phyloP scores from a whole-genome alignment of 2,329 filamentous ascomycete species.

The Trichoderma sp. region DNA sequence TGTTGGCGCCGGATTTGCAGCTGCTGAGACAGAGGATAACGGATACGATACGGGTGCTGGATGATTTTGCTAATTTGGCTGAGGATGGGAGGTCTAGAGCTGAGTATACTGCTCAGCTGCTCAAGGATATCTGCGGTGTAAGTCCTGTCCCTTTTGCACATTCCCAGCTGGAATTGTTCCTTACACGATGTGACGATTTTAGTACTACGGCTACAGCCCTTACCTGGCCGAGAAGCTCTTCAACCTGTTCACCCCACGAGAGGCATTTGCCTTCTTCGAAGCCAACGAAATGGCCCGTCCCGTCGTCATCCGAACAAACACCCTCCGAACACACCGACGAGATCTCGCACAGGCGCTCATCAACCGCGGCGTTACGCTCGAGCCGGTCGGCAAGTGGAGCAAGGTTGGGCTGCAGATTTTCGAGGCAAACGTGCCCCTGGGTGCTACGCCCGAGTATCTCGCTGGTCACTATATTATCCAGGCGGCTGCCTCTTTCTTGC shows the following conservation, averaged over 20 bases:
- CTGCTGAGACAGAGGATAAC: constrained; percentile 84
- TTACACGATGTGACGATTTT: not conserved
- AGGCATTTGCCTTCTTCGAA: constrained; percentile 98
- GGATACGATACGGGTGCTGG: constrained; percentile 86
- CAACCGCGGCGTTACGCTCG: constrained; percentile 91
- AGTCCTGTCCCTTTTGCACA: not conserved
- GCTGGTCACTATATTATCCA: constrained; percentile 98
- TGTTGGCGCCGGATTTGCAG: constrained; percentile 85
- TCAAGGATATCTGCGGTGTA: constrained; percentile 80
- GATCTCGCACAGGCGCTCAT: constrained; percentile 91
- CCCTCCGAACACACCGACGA: constrained; percentile 69
- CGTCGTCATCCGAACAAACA: constrained; percentile 96
- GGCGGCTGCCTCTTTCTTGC: constrained; percentile 92
- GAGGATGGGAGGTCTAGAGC: constrained; percentile 77
- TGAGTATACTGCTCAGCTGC: constrained; percentile 81
- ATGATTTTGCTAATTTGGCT: constrained; percentile 78
- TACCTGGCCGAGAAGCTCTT: constrained; percentile 96
- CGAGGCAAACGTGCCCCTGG: constrained; percentile 78
- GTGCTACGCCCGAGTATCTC: constrained; percentile 95
- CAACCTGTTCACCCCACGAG: constrained; percentile 84
- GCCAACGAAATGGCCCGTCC: constrained; percentile 94
- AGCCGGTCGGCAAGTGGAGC: constrained; percentile 97
- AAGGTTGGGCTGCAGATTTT: constrained; percentile 98
- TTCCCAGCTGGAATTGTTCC: not conserved
- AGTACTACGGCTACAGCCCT: constrained; percentile 91